Evolutionary conservation across 345 rosid species (phyloP), one percentile per base, ranked within the genome.

Genomic region (Clausena lansium): DNA sequence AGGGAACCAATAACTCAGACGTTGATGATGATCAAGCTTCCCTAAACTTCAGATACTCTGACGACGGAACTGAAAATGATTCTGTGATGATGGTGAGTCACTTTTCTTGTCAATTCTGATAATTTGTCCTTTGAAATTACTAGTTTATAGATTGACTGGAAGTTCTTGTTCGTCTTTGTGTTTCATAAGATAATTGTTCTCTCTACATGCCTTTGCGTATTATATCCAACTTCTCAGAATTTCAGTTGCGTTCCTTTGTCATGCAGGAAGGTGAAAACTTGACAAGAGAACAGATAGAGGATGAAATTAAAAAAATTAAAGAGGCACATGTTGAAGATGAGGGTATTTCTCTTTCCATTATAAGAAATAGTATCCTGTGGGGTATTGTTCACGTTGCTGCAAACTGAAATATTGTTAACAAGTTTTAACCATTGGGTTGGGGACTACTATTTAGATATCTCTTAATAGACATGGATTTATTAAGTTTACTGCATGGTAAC

Each of bases 321-420:
- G 96, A 88, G 82, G 93, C 90, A 32, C 94, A 93, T 88, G 97
- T 95, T 55, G 97, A 91, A 77, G 97, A 95, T 73, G 97, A 95
- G 78, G 97, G 99, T 95, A 87, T 35, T 70, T 75, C 65, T 76
- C 76, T 63, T 77, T 79, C 58, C 32, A 62, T 38, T 52, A 22
- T 76, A 14, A 65, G 33, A 52, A 64, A 35, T 33, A 19, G 17
- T 65, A 32, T 28, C 47, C n/a, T 19, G 5, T 41, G 68, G 7
- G 28, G 59, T 28, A 59, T 41, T 9, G 9, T 60, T 27, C 38
- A 62, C 28, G 10, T 35, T 71, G 32, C 60, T 10, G 8, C 68
- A 35, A 25, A 73, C 19, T 19, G 67, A 39, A 11, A 36, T 35
- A 57, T 28, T 5, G 38, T 30, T 30, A 14, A 14, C 39, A 5